phyloP scores from a whole-genome alignment of 257 asterid genomes.

The Solanum tarapatanum region DNA sequence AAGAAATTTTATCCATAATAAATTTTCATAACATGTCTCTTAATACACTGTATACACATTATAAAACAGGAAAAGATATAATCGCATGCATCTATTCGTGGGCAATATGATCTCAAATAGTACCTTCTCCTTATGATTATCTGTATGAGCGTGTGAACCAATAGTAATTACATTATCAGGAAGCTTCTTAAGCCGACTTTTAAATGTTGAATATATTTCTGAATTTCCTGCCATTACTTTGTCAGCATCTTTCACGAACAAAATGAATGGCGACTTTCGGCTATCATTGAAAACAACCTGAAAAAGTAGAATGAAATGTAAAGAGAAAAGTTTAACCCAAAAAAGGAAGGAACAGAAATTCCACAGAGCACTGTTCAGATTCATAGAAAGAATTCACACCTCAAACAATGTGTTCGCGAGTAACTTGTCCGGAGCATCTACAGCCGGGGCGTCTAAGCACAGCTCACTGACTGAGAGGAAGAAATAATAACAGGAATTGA shows the following conservation, averaged over 20 bases:
- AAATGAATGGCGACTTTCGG: slow-evolving; percentile 64
- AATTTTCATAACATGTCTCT: background rate
- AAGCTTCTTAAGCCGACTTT: slow-evolving; percentile 66
- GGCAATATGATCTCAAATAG: background rate
- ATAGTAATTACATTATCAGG: slow-evolving; percentile 64
- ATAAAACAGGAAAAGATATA: background rate
- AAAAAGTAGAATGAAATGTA: slow-evolving; percentile 7
- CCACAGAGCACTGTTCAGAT: background rate
- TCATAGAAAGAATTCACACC: slow-evolving; percentile 25
- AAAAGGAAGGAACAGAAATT: background rate
- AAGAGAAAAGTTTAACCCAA: background rate
- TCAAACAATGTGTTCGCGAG: slow-evolving; percentile 65
- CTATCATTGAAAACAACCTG: slow-evolving; percentile 64
- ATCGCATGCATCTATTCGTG: background rate
- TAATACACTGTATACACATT: background rate
- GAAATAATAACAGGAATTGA: background rate
- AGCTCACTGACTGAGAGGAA: slow-evolving; percentile 52
- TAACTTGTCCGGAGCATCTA: slow-evolving; percentile 58
- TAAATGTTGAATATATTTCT: slow-evolving; percentile 51
- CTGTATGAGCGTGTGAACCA: slow-evolving; percentile 64
- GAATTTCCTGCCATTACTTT: slow-evolving; percentile 64
- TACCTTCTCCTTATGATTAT: slow-evolving; percentile 77
- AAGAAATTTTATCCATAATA: background rate
- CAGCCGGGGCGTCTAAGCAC: slow-evolving; percentile 43
- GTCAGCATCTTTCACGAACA: slow-evolving; percentile 86